phyloP scores from a whole-genome alignment of 225 moss, liverwort and hornwort genomes.

The Pseudisothecium myosuroides region DNA sequence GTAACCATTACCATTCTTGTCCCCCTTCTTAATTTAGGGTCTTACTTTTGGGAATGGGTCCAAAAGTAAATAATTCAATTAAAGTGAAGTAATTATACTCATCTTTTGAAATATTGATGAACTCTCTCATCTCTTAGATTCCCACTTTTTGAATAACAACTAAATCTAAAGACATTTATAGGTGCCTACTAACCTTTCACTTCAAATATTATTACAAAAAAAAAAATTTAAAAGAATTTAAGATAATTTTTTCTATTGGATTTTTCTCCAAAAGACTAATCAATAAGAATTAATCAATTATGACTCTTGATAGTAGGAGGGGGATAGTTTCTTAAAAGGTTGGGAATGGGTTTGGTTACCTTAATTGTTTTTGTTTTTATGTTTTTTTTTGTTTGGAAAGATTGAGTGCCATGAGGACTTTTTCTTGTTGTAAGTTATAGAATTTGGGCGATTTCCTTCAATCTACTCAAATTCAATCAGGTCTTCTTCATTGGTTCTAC shows the following conservation, averaged over 20 bases:
- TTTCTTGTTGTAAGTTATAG: not conserved
- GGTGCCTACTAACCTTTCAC: not conserved
- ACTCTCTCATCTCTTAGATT: not conserved
- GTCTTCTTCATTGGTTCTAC: too few relatives aligned
- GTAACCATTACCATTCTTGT: too few relatives aligned
- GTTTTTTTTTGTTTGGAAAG: not conserved
- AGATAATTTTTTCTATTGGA: accelerated
- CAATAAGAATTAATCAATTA: not conserved
- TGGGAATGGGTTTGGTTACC: accelerated
- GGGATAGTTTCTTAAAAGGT: not conserved
- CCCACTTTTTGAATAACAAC: not conserved
- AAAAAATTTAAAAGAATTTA: not conserved
- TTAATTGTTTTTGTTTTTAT: not conserved
- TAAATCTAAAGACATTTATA: not conserved
- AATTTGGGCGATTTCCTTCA: accelerated
- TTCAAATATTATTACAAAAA: not conserved
- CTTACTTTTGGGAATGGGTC: too few relatives aligned
- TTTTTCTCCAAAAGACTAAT: accelerated
- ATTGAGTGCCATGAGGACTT: accelerated
- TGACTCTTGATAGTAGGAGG: not conserved
- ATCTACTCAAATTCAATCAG: not conserved
- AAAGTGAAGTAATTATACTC: not conserved
- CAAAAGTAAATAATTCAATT: too few relatives aligned
- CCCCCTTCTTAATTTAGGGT: accelerated
- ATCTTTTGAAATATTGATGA: not conserved